Base-by-base conservation (phyloP, 2,329 filamentous ascomycete genomes). In the Phoma herbarum region DNA sequence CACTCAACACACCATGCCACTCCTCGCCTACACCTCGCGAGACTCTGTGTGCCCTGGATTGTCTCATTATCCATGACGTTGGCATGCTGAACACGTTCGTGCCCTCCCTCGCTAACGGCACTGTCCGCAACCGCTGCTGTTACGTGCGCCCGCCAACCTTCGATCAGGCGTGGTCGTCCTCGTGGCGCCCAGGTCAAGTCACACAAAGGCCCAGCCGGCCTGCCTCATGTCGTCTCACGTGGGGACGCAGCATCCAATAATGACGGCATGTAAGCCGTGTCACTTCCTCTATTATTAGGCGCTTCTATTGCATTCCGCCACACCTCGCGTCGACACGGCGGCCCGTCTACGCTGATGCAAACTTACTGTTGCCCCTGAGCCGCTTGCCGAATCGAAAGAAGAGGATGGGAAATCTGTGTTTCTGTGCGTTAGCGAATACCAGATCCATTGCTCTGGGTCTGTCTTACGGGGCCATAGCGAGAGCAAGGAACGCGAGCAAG, bases 381-480 rank as follows among this genome's bases (percentile, higher is more conserved):
- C 74, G 70, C 74, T 81, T 80, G 66, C 82, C 82, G 67, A 77
- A 81, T 68, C 73, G 79, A 75, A 80, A 83, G 73, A 83, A 83
- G 49, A 83, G 65, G 62, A 80, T 79, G 51, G 77, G 77, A 63
- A 79, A 78, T 52, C 77, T 77, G 78, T 63, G 23, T 57, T 60
- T 66, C 61, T 37, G 50, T 64, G 61, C 59, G 65, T 78, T 76
- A 77, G 74, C 71, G 58, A 65, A 50, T 65, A 65, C 61, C 65
- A 60, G 54, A 55, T 65, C 73, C 73, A 59, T 39, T 59, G 44
- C 58, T 35, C 42, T 59, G 69, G 75, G 66, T 62, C 55, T 16
- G 22, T 64, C 77, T 75, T 74, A 80, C 72, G 81, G 81, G 57
- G 79, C 77, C 80, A 83, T 81, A 18, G 77, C 80, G 33, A 84